phyloP scores from a whole-genome alignment of 2,329 filamentous ascomycete species.

The Aspergillus pseudoglaucus region DNA sequence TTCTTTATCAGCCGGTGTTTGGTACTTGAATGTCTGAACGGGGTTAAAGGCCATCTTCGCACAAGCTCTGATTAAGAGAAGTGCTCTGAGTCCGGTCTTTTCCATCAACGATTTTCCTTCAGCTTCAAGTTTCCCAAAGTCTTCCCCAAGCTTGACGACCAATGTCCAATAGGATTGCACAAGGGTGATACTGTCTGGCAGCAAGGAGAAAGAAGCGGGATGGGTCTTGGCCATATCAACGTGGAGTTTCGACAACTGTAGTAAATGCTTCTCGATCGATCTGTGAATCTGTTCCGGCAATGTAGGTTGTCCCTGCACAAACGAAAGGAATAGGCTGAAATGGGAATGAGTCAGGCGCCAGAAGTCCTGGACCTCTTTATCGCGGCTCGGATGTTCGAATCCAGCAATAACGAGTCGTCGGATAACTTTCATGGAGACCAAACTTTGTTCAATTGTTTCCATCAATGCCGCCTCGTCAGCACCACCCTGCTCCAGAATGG shows the following conservation, averaged over 20 bases:
- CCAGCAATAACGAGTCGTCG: constrained; percentile 72
- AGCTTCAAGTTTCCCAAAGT: constrained; percentile 46
- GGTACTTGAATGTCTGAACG: constrained; percentile 75
- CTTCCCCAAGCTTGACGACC: constrained; percentile 67
- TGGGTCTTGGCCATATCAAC: constrained; percentile 75
- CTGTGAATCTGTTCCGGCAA: constrained; percentile 50
- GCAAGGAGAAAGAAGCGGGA: constrained; percentile 71
- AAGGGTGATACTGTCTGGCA: constrained; percentile 72
- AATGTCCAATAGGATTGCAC: constrained; percentile 81
- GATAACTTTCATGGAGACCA: constrained; percentile 71
- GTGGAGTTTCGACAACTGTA: constrained; percentile 89
- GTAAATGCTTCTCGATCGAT: constrained; percentile 72
- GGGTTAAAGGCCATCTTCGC: constrained; percentile 79
- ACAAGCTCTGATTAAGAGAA: constrained; percentile 75
- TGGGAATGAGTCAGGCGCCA: constrained; percentile 75
- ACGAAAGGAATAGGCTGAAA: constrained; percentile 66
- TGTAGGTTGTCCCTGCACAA: constrained; percentile 54
- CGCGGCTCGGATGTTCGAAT: constrained; percentile 77
- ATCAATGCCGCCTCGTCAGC: constrained; percentile 55
- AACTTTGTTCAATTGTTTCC: constrained; percentile 66
- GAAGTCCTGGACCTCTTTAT: constrained; percentile 67
- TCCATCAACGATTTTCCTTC: constrained; percentile 59
- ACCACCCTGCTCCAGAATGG: constrained; percentile 51
- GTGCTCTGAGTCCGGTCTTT: constrained; percentile 72
- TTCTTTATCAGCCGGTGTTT: constrained; percentile 64